These are phyloP conservation scores for Alternaria infectoria DNA, from an alignment of 2,329 filamentous ascomycete genomes.

Conservation along the genomic window DNA sequence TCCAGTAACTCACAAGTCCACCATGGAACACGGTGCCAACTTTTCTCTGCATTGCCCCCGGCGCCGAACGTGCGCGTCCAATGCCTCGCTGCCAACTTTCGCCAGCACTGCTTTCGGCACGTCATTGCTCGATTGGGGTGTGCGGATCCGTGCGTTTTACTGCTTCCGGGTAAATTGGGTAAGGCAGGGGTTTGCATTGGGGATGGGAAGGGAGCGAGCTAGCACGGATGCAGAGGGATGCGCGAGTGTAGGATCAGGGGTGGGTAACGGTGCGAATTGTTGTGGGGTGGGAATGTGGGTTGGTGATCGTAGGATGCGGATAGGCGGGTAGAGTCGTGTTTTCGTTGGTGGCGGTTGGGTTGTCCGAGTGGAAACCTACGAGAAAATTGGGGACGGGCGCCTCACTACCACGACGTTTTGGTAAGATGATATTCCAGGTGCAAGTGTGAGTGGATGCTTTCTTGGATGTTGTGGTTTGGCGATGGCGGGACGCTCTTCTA, in stretches of 20 bases:
- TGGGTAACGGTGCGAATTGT: background rate
- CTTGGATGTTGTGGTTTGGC: background rate
- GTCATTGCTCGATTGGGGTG: background rate
- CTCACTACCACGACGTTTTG: background rate
- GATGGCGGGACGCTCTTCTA: background rate
- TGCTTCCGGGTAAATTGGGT: background rate
- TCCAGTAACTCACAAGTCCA: background rate
- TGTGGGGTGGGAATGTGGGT: background rate
- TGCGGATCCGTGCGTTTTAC: background rate
- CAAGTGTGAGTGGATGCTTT: background rate
- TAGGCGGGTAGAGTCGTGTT: background rate
- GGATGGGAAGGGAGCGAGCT: background rate
- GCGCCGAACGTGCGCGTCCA: background rate
- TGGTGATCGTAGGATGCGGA: background rate
- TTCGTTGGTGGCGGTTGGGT: background rate
- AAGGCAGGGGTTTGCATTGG: background rate
- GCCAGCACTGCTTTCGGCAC: background rate
- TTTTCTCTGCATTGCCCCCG: background rate
- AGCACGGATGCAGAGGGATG: background rate
- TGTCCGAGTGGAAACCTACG: background rate
- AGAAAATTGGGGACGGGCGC: background rate
- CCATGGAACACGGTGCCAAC: constrained; percentile 7
- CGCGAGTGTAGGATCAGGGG: background rate
- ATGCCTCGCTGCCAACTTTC: constrained; percentile 1
- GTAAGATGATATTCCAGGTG: background rate